Percentiles rank a stretch among this genome's conserved stretches.
Conservation (phyloP, 139 green algal species). For the Tetradesmus obliquus region DNA sequence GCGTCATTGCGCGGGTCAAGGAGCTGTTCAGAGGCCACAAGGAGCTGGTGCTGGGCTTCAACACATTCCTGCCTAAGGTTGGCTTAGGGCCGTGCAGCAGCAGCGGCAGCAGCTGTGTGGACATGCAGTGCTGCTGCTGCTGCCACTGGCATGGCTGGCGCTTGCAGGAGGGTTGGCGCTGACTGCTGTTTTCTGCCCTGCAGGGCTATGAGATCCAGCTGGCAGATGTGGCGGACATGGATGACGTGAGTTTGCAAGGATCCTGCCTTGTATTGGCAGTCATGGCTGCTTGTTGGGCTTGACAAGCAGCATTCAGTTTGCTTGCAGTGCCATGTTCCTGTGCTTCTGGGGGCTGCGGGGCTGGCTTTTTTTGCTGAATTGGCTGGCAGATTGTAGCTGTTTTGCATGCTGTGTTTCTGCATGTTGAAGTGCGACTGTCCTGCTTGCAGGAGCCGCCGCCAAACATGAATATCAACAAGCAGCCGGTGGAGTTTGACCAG, state of each 20-base stretch:
- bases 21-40: conserved; percentile 94
- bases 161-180: background rate
- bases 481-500: conserved; percentile 98
- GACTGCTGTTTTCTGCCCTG: conserved; percentile 6
- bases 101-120: background rate
- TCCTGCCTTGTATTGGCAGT: background rate
- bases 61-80: conserved; percentile 98
- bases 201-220: conserved; percentile 87
- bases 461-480: conserved; percentile 49
- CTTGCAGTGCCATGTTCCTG: background rate
- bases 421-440: background rate
- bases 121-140: conserved; percentile 19
- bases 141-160: background rate
- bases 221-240: conserved; percentile 61
- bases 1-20: conserved; percentile 97
- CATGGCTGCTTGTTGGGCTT: background rate
- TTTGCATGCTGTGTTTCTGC: background rate
- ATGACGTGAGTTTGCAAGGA: background rate
- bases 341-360: background rate
- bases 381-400: background rate
- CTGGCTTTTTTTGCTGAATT: background rate
- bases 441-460: conserved; percentile 31
- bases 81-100: background rate
- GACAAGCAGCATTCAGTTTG: background rate
- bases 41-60: conserved; percentile 99